A percentile compares a stretch with the other conserved stretches of the same genome.
phyloP scores from a whole-genome alignment of 1,284 basidiomycete genomes.

The Malassezia pachydermatis region DNA sequence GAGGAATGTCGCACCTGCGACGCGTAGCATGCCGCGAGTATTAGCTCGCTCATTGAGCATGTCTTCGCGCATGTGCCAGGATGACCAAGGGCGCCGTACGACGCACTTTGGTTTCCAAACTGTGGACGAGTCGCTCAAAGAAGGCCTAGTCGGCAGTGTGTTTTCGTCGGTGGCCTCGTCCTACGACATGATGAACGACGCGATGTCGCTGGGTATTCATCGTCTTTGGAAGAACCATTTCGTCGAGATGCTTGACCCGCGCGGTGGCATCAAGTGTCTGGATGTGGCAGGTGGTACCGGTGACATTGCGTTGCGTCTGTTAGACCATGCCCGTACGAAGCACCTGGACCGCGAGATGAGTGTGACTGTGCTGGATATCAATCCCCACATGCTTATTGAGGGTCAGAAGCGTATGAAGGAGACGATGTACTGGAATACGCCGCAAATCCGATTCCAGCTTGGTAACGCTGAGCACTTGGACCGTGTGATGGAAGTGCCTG shows the following conservation, averaged over 20 bases:
- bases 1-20: background rate
- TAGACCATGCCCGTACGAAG: constrained; percentile 80
- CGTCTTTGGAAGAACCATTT: constrained; percentile 94
- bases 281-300: constrained; percentile 95
- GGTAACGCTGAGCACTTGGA: constrained; percentile 78
- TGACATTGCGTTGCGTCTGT: constrained; percentile 86
- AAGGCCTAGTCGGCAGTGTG: constrained; percentile 68
- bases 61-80: background rate
- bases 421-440: constrained; percentile 56
- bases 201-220: constrained; percentile 90
- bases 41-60: too few relatives aligned
- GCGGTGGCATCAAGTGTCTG: constrained; percentile 59
- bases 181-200: constrained; percentile 98
- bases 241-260: constrained; percentile 65
- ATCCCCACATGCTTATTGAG: constrained; percentile 86
- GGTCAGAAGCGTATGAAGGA: constrained; percentile 63
- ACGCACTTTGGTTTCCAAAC: constrained; percentile 88
- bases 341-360: constrained; percentile 58
- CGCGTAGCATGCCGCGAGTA: too few relatives aligned
- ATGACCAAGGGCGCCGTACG: constrained; percentile 5
- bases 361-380: constrained; percentile 90
- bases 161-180: constrained; percentile 92
- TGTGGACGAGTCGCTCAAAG: constrained; percentile 65
- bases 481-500: constrained; percentile 24
- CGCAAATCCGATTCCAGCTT: constrained; percentile 83